These are phyloP conservation scores for Amylostereum areolatum DNA, from an alignment of 1,284 basidiomycete genomes.

Conservation along the genomic window DNA sequence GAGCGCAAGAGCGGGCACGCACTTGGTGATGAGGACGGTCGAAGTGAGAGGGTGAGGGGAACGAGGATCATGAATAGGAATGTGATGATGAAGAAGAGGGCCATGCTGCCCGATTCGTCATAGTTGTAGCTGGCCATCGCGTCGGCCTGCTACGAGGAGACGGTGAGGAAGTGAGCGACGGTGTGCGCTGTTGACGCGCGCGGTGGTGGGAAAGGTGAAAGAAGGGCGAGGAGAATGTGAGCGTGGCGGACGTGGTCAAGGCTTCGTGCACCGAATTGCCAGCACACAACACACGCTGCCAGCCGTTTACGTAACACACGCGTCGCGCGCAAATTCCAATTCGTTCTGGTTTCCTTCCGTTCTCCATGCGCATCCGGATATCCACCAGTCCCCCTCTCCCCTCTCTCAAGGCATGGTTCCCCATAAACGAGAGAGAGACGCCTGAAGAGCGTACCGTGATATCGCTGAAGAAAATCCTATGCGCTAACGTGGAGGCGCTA, in stretches of 20 bases:
- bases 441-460: constrained; percentile 21
- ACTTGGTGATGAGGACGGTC: constrained; percentile 37
- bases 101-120: constrained; percentile 86
- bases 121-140: constrained; percentile 78
- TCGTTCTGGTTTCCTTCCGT: constrained; percentile 3
- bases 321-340: no score
- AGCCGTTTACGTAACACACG: no score
- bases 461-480: constrained; percentile 22
- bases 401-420: constrained; percentile 36
- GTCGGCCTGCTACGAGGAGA: constrained; percentile 5
- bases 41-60: constrained; percentile 61
- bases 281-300: no score
- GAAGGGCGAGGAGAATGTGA: constrained; percentile 1
- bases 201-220: constrained; percentile 1
- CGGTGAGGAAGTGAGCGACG: neutral
- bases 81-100: constrained; percentile 84
- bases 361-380: constrained; percentile 37
- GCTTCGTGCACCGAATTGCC: no score
- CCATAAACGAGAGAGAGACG: constrained; percentile 21
- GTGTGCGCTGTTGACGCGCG: neutral
- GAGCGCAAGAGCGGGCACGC: constrained; percentile 15
- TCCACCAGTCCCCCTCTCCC: constrained; percentile 31
- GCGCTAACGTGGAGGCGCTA: constrained; percentile 19
- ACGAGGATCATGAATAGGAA: constrained; percentile 78
- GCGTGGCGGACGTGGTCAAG: no score